Evolutionary conservation across 768 basidiomycete species (phyloP).

Genomic region (Leccinellum luteum): DNA sequence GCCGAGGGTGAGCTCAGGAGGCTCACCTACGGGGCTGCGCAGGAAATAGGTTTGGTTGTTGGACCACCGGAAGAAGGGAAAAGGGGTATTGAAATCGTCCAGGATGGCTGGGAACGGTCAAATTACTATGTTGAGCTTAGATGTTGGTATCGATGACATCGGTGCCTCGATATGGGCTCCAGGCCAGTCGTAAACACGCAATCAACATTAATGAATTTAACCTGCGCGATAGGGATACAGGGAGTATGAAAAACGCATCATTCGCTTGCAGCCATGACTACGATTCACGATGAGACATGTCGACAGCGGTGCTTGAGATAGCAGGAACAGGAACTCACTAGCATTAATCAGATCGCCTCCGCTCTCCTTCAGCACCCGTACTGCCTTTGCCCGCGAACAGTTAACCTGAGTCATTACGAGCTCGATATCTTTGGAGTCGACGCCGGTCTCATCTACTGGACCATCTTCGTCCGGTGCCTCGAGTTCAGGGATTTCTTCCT

Average conservation of each 20-base stretch:
- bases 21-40: constrained; percentile 63
- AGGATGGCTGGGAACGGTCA: constrained; percentile 83
- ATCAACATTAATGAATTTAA: constrained; percentile 1
- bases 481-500: constrained; percentile 80
- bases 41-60: constrained; percentile 52
- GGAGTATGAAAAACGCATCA: constrained; percentile 42
- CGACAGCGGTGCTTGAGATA: background rate
- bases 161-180: background rate
- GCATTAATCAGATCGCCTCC: constrained; percentile 96
- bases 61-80: constrained; percentile 31
- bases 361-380: constrained; percentile 84
- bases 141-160: constrained; percentile 49
- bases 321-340: constrained; percentile 71
- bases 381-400: constrained; percentile 90
- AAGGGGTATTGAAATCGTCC: constrained; percentile 62
- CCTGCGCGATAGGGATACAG: constrained; percentile 30
- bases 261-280: constrained; percentile 94
- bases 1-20: constrained; percentile 68
- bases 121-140: constrained; percentile 83
- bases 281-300: constrained; percentile 11
- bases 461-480: constrained; percentile 82
- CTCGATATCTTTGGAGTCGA: constrained; percentile 94
- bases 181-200: constrained; percentile 3
- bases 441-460: constrained; percentile 78
- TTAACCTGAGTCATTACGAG: constrained; percentile 88